Conservation (phyloP, 208 protist genomes). For the Ichthyophonus hoferi region DNA sequence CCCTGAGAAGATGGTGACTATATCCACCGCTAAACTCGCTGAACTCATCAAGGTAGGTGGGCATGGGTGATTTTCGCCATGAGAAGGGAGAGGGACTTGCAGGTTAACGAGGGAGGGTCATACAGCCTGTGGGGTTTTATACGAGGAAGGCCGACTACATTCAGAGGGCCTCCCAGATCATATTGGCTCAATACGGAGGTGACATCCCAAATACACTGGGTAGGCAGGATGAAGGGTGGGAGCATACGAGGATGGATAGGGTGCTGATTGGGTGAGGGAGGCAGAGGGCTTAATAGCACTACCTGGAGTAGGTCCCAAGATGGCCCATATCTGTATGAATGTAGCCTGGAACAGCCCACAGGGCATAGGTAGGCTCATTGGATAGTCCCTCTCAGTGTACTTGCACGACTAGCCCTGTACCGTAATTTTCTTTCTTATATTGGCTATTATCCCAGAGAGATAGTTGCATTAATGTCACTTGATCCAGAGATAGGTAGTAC, state of each 20-base stretch:
- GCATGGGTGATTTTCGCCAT: background rate
- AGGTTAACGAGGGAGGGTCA: too few relatives aligned
- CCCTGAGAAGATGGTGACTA: background rate
- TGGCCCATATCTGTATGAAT: conserved; percentile 38
- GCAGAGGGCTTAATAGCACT: conserved; percentile 15
- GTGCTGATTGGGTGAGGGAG: too few relatives aligned
- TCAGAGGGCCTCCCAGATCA: background rate
- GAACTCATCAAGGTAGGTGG: conserved; percentile 15
- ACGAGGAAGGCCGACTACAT: conserved; percentile 43
- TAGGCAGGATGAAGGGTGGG: background rate
- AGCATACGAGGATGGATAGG: background rate
- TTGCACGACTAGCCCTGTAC: background rate
- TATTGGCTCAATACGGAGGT: background rate
- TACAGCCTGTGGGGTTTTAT: conserved; percentile 43
- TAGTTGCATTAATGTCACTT: too few relatives aligned
- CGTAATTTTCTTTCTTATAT: too few relatives aligned
- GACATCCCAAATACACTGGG: conserved; percentile 35
- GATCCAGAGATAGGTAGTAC: too few relatives aligned
- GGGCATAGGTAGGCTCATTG: background rate
- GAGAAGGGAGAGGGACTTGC: background rate
- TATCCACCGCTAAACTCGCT: background rate
- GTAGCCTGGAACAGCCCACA: background rate
- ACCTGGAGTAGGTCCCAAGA: conserved; percentile 46
- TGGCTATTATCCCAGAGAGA: too few relatives aligned
- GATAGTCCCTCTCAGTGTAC: background rate